Percentiles rank a stretch among this genome's conserved stretches.
phyloP scores from a whole-genome alignment of 805 yeast genomes.

The Candida sphagnicola region DNA sequence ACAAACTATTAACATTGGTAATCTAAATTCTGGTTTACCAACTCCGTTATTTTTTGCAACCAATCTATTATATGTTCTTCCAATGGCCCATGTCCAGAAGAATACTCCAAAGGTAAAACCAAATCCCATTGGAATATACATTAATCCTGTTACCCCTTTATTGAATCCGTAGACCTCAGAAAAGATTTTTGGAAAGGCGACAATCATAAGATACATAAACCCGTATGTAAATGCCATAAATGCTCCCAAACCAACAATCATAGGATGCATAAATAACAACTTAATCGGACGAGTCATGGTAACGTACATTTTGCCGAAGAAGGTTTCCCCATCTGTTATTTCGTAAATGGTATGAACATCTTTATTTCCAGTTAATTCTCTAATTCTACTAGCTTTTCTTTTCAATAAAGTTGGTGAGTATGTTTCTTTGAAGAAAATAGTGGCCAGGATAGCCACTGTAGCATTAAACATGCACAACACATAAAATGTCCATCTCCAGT shows the following conservation, averaged over 20 bases:
- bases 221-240: conserved; percentile 41
- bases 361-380: conserved; percentile 31
- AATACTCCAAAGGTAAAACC: conserved; percentile 31
- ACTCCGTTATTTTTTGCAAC: conserved; percentile 26
- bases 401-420: conserved; percentile 32
- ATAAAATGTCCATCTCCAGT: conserved; percentile 37
- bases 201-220: conserved; percentile 39
- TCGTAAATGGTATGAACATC: conserved; percentile 37
- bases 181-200: conserved; percentile 34
- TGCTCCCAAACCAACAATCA: conserved; percentile 37
- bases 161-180: conserved; percentile 27
- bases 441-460: conserved; percentile 26
- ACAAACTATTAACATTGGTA: conserved; percentile 32
- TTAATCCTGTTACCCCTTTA: conserved; percentile 29
- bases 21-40: conserved; percentile 34
- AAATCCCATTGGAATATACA: conserved; percentile 38
- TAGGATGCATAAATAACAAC: conserved; percentile 31
- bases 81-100: conserved; percentile 26
- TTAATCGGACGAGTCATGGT: conserved; percentile 31
- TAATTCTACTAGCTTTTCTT: conserved; percentile 21
- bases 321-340: conserved; percentile 25
- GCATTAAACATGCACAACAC: conserved; percentile 33
- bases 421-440: conserved; percentile 30
- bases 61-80: conserved; percentile 20
- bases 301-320: conserved; percentile 16